Evolutionary conservation across 805 yeast species (phyloP).

Genomic region (Schizosaccharomyces cryophilus): DNA sequence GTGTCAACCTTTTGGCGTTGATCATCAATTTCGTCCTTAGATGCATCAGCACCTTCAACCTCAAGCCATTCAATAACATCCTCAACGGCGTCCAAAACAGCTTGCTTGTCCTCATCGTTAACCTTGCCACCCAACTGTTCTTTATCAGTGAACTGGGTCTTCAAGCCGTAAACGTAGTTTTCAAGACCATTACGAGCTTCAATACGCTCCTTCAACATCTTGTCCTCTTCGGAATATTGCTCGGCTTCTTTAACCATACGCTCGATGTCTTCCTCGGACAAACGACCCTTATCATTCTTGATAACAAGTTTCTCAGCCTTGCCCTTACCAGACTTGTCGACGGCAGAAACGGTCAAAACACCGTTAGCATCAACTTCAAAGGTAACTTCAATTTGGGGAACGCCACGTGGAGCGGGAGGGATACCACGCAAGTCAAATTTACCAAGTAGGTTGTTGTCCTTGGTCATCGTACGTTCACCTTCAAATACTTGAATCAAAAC

Average conservation of each 20-base stretch:
- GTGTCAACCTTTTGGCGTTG: slow-evolving; percentile 62
- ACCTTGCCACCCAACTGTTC: slow-evolving; percentile 50
- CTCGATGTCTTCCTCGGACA: slow-evolving; percentile 89
- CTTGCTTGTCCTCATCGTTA: slow-evolving; percentile 76
- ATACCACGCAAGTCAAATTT: slow-evolving; percentile 89
- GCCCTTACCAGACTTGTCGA: slow-evolving; percentile 88
- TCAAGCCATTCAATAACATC: slow-evolving; percentile 77
- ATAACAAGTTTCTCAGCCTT: slow-evolving; percentile 89
- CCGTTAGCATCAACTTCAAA: slow-evolving; percentile 95
- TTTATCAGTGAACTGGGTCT: slow-evolving; percentile 34
- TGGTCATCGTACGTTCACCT: slow-evolving; percentile 93
- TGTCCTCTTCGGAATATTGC: slow-evolving; percentile 78
- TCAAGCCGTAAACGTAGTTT: slow-evolving; percentile 64
- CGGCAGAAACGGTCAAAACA: slow-evolving; percentile 83
- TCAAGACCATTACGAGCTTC: slow-evolving; percentile 74
- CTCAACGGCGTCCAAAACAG: slow-evolving; percentile 61
- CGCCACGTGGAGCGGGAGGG: slow-evolving; percentile 98
- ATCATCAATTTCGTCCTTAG: slow-evolving; percentile 81
- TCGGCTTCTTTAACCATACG: slow-evolving; percentile 97
- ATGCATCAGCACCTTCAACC: slow-evolving; percentile 63
- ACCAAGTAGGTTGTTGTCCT: slow-evolving; percentile 89
- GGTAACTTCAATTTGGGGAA: slow-evolving; percentile 92
- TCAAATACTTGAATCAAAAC: slow-evolving; percentile 89
- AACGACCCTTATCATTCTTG: slow-evolving; percentile 95
- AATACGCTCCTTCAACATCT: slow-evolving; percentile 55